Base-by-base conservation (phyloP, 345 rosid genomes). In the Kernera saxatilis region DNA sequence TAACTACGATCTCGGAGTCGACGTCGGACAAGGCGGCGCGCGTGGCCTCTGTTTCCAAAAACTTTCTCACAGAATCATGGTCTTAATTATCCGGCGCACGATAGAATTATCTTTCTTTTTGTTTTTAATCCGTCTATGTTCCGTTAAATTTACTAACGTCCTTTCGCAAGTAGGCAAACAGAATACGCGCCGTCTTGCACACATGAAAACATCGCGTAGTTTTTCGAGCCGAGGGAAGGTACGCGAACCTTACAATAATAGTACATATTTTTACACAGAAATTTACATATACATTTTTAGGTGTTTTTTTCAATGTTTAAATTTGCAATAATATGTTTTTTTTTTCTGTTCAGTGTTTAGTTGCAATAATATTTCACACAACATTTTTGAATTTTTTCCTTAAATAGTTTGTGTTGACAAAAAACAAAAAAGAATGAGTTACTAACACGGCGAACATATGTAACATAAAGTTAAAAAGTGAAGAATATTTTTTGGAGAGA, bases 11-110 rank as follows among this genome's bases (percentile, higher is more conserved):
- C 12, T 52, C 35, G 69, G 64, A 51, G 30, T 29, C 11, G 63
- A 50, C 19, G 55, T 13, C 9, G 59, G 68, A 39, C 6, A 26
- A n/a, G 75, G 75, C 19, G 76, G n/a, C n/a, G 80, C 50, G 27
- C 68, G 55, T 75, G 79, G 79, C 74, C 79, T 64, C 29, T 66
- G 68, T 76, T n/a, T n/a, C n/a, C n/a, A n/a, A n/a, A n/a, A n/a
- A n/a, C n/a, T n/a, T n/a, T n/a, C n/a, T n/a, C n/a, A n/a, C n/a
- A n/a, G n/a, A n/a, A n/a, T n/a, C n/a, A n/a, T n/a, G n/a, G n/a
- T n/a, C n/a, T n/a, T n/a, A n/a, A 4, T 5, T 32, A 3, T 5
- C 41, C 39, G 59, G 49, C 13, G 13, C 36, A 52, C 61, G 46
- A 37, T 76, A 39, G 25, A 37, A 17, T 54, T 54, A 0, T 4